Conservation (phyloP, 345 rosid genomes). For the Salix suchowensis region DNA sequence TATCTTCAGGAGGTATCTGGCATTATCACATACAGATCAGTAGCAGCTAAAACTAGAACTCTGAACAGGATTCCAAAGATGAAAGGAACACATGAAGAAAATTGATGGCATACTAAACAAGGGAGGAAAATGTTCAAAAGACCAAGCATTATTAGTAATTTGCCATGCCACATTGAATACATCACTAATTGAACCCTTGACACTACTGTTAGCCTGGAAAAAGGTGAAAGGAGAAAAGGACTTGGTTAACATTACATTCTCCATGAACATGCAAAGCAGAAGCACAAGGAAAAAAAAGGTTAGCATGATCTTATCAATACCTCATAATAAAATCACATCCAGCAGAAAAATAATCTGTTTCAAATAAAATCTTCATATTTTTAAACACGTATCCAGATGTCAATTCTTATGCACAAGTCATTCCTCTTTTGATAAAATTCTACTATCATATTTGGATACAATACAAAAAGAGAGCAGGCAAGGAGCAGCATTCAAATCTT, state of each 20-base stretch:
- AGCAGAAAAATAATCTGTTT: neutral
- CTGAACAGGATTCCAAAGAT: neutral
- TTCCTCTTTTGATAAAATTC: no score
- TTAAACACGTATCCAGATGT: no score
- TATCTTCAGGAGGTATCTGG: conserved; percentile 87
- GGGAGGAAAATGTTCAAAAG: neutral
- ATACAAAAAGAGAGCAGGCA: neutral
- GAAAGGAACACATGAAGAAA: neutral
- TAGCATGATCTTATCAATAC: neutral
- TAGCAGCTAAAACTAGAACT: neutral
- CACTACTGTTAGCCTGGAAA: neutral
- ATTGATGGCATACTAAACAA: neutral
- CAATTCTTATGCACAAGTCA: no score
- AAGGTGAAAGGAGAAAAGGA: neutral
- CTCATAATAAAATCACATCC: neutral
- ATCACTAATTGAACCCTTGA: neutral
- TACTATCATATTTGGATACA: neutral
- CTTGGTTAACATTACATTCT: neutral
- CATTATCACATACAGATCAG: neutral
- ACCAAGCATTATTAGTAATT: neutral
- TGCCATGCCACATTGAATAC: neutral
- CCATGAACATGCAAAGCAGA: neutral
- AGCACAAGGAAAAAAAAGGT: neutral
- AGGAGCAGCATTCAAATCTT: neutral
- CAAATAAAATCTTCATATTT: neutral